Conservation (phyloP, 1,284 basidiomycete species). For the Sanguinoderma infundibulare region DNA sequence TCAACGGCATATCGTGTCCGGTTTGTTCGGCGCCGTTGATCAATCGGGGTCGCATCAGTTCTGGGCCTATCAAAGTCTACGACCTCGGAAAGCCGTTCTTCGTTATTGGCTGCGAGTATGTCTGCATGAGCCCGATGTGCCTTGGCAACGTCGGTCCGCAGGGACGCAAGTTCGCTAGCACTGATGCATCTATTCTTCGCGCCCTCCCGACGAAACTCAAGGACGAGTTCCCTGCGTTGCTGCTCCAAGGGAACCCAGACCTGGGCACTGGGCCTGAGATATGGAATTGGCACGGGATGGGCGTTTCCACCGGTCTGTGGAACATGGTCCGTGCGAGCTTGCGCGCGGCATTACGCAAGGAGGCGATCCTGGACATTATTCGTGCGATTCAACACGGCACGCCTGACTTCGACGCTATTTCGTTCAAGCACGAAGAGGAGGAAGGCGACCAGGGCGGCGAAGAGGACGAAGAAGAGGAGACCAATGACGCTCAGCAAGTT, state of each 20-base stretch:
- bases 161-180: constrained; percentile 68
- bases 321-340: constrained; percentile 65
- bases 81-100: constrained; percentile 79
- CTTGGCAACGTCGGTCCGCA: constrained; percentile 43
- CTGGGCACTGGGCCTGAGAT: constrained; percentile 58
- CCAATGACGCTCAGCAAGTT: constrained; percentile 32
- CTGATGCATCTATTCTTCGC: constrained; percentile 68
- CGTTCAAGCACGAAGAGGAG: constrained; percentile 30
- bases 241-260: constrained; percentile 54
- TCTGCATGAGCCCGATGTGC: constrained; percentile 58
- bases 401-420: constrained; percentile 39
- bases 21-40: constrained; percentile 56
- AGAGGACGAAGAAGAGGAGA: constrained; percentile 33
- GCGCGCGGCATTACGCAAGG: constrained; percentile 58
- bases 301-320: constrained; percentile 70
- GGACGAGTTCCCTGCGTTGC: constrained; percentile 71
- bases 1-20: constrained; percentile 76
- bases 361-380: constrained; percentile 60
- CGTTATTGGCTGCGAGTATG: constrained; percentile 79
- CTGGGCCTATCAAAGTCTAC: constrained; percentile 74
- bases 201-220: constrained; percentile 65
- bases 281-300: constrained; percentile 75
- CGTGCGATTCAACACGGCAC: constrained; percentile 58
- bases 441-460: constrained; percentile 38
- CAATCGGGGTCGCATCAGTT: constrained; percentile 69